Evolutionary conservation across 2,329 filamentous ascomycete species (phyloP).

Genomic region (Ophiostoma tasmaniense): DNA sequence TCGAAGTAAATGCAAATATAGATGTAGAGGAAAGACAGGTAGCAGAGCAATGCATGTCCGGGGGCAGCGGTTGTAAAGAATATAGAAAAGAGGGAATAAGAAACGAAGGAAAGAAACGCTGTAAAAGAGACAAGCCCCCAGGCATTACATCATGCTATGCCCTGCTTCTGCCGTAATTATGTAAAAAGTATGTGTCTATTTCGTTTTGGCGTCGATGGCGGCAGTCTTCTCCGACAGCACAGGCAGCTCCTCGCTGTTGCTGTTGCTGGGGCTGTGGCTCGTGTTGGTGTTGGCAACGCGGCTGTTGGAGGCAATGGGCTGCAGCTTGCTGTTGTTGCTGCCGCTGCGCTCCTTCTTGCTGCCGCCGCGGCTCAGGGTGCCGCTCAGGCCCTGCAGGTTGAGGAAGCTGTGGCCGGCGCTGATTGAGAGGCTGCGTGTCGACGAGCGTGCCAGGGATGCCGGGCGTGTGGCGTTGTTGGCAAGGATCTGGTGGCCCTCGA

Average conservation of each 20-base stretch:
- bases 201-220: not conserved
- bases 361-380: constrained; percentile 3
- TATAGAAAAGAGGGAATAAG: not conserved
- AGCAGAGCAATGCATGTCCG: not conserved
- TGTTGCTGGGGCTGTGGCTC: not conserved
- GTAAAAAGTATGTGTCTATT: not conserved
- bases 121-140: not conserved
- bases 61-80: not conserved
- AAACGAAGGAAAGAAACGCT: not conserved
- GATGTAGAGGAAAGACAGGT: not conserved
- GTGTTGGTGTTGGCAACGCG: not conserved
- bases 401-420: not conserved
- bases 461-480: constrained; percentile 9
- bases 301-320: not conserved
- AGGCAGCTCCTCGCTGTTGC: constrained; percentile 3
- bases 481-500: constrained; percentile 59
- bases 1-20: not conserved
- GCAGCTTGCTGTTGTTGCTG: constrained; percentile 7
- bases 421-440: not conserved
- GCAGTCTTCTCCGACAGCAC: not conserved
- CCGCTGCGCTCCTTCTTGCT: constrained; percentile 10
- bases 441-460: not conserved
- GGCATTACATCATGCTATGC: not conserved
- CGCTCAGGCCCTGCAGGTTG: not conserved
- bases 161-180: not conserved